Conservation (phyloP, 73 alveolate genomes). For the Paramecium sexaurelia region DNA sequence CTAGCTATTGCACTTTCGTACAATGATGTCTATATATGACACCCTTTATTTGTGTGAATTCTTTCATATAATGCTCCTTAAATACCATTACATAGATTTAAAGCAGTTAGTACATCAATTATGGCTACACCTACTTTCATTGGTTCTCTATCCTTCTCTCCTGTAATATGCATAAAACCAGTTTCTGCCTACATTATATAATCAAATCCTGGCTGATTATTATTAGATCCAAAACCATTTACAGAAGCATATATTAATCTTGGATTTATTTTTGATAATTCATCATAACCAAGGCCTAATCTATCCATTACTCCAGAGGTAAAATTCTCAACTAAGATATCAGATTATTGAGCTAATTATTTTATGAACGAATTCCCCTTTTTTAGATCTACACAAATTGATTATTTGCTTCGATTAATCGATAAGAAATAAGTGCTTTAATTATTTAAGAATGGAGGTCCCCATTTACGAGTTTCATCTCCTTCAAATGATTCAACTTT, state of each 20-base stretch:
- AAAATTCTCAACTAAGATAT: slow-evolving; percentile 75
- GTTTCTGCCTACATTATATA: slow-evolving; percentile 80
- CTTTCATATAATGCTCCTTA: slow-evolving; percentile 78
- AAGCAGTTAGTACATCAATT: slow-evolving; percentile 82
- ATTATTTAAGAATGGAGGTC: slow-evolving; percentile 83
- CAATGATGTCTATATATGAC: slow-evolving; percentile 72
- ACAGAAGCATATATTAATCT: slow-evolving; percentile 81
- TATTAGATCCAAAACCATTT: slow-evolving; percentile 79
- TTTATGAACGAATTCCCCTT: slow-evolving; percentile 71
- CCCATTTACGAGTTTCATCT: slow-evolving; percentile 90
- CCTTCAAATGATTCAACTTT: slow-evolving; percentile 83
- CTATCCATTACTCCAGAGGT: slow-evolving; percentile 69
- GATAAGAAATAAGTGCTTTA: slow-evolving; percentile 75
- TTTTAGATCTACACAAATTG: slow-evolving; percentile 76
- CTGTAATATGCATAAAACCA: slow-evolving; percentile 85
- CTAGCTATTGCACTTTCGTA: slow-evolving; percentile 73
- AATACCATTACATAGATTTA: slow-evolving; percentile 69
- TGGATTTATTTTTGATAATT: slow-evolving; percentile 68
- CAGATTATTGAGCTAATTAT: slow-evolving; percentile 70
- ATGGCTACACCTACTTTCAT: slow-evolving; percentile 72
- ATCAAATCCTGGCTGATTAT: slow-evolving; percentile 83
- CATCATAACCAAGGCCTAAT: slow-evolving; percentile 74
- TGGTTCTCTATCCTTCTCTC: slow-evolving; percentile 22
- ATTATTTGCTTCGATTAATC: slow-evolving; percentile 81
- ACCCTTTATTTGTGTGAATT: slow-evolving; percentile 78